phyloP scores from a whole-genome alignment of 108 stramenopile species.

The Schizochytrium sp. region DNA sequence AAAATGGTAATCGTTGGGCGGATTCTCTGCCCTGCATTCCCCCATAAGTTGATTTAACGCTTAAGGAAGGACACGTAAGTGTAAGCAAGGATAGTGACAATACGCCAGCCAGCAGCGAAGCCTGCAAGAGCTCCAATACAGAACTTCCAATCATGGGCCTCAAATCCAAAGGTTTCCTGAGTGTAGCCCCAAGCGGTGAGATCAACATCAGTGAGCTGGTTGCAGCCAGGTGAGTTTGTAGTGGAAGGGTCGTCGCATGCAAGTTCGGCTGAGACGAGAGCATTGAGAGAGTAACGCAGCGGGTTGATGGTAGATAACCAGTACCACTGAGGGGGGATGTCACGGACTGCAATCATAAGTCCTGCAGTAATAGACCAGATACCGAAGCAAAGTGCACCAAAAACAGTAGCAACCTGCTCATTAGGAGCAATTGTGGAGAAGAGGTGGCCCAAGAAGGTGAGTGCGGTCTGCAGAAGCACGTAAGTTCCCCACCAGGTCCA shows the following conservation, averaged over 20 bases:
- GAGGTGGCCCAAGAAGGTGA: constrained; percentile 38
- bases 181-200: background rate
- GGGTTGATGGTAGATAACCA: constrained; percentile 27
- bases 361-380: background rate
- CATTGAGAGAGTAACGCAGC: constrained; percentile 13
- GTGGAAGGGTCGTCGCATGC: background rate
- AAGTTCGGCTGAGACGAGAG: background rate
- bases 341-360: constrained; percentile 36
- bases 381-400: constrained; percentile 15
- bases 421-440: constrained; percentile 27
- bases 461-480: constrained; percentile 17
- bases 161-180: background rate
- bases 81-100: background rate
- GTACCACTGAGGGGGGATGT: constrained; percentile 21
- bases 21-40: too few relatives aligned
- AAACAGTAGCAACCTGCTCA: constrained; percentile 33
- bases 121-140: constrained; percentile 15
- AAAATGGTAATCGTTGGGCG: too few relatives aligned
- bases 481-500: constrained; percentile 19
- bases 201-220: background rate
- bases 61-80: constrained; percentile 12
- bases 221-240: background rate
- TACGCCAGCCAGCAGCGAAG: constrained; percentile 35
- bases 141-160: background rate
- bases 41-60: background rate